Evolutionary conservation across 164 flowering plant species (phyloP), one percentile per base, ranked within the genome.

Genomic region (Dillenia turbinata): DNA sequence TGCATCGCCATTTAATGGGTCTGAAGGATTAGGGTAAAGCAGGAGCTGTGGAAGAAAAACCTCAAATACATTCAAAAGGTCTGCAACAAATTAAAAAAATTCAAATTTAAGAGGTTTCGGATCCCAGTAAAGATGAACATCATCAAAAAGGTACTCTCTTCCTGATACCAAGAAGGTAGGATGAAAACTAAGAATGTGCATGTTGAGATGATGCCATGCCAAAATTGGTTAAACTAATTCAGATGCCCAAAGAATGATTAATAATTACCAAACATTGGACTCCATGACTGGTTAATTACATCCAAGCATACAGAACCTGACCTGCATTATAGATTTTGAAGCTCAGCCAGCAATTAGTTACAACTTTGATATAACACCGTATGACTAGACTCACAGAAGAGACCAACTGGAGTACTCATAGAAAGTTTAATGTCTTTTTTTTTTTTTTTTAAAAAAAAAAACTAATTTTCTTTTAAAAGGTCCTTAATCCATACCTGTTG

Each of bases 1-100:
- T 49, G 84, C 84, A 54, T 80, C 81, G 15, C 76, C 77, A 63
- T 80, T 80, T 10, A 80, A 62, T 53, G 84, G 84, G 60, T 80
- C 75, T 26, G 76, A 63, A 47, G 81, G 74, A 59, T 80, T 80
- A 11, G 84, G 84, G 33, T 80, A 77, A 48, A 80, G 75, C 69
- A 80, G 64, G 62, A 79, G 83, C 49, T 79, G 83, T 12, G 80
- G 80, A 44, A 79, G 78, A 62, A 79, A 79, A 44, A 74, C 77
- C 45, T 79, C 83, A 63, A 80, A 80, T 26, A 80, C 74, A 63
- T 80, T 79, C 55, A 77, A 22, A 49, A 79, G 75, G 77, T 79
- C 83, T 77, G 79, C 57, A 33, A 15, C 19, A 14, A 11, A 47
- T 22, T 56, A 15, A 8, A 52, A 15, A 9, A n/a, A n/a, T n/a